Evolutionary conservation across 2,329 filamentous ascomycete species (phyloP), one percentile per base, ranked within the genome.

Genomic region (Aspergillus chevalieri): DNA sequence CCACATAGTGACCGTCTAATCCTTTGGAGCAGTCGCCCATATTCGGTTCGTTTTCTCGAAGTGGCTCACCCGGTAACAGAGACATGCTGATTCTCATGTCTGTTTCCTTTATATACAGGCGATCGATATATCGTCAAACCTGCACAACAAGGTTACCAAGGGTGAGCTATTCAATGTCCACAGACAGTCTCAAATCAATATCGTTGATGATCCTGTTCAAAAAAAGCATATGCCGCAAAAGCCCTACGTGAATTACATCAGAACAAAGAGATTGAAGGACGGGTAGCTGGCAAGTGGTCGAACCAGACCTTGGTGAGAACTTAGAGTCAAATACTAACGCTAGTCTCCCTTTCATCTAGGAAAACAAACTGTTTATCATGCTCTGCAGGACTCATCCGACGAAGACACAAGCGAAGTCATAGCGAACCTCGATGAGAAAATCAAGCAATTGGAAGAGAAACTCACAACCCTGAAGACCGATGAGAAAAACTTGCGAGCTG

Each of bases 281-380:
- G 78, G 45, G 67, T 72, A 36, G 74, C 80, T 36, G 79, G 78
- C 79, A 58, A 54, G 64, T 50, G 46, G 47, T 48, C 22, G 28
- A 17, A 41, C 12, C 26, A 4, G 34, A 36, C 14, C 3, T n/a
- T 36, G 34, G 15, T 30, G 26, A 17, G 1, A 9, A 17, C 24
- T 21, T 17, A 22, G 10, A 15, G 36, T 10, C 47, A 43, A 36
- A 41, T 17, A 10, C 47, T 44, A 39, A 48, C 9, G n/a, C n/a
- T 6, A 4, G 8, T 9, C 10, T 44, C 17, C n/a, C 36, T 51
- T 7, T 19, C n/a, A 54, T 39, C 17, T 43, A 80, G 81, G 81
- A 17, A 84, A 84, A 65, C 81, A 84, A 58, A 71, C 75, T 36
- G 80, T 84, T 51, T 84, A 84, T 61, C 81, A 84, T 63, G 71